These are phyloP conservation scores for Phytophthora megakarya DNA, from an alignment of 352 stramenopile genomes.

Conservation along the genomic window DNA sequence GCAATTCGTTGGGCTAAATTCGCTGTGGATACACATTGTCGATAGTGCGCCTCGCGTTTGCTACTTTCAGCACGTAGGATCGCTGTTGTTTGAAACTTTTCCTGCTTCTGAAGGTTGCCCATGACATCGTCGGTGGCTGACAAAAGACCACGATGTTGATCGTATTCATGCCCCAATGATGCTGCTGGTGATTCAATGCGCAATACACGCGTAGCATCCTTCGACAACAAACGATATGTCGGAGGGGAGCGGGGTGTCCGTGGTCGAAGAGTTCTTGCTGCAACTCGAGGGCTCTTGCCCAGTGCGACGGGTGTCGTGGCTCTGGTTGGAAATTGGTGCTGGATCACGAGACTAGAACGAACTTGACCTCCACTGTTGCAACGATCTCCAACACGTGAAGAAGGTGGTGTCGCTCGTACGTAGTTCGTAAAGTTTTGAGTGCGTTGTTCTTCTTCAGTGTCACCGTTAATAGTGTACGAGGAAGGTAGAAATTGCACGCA, in stretches of 20 bases:
- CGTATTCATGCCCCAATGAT: slow-evolving; percentile 11
- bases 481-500: slow-evolving; percentile 59
- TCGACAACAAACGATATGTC: slow-evolving; percentile 58
- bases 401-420: slow-evolving; percentile 6
- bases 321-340: slow-evolving; percentile 48
- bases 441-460: slow-evolving; percentile 25
- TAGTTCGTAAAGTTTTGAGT: slow-evolving; percentile 6
- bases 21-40: slow-evolving; percentile 6
- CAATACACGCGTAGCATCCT: slow-evolving; percentile 54
- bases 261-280: slow-evolving; percentile 8
- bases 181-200: slow-evolving; percentile 47
- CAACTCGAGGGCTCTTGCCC: slow-evolving; percentile 7
- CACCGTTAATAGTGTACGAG: slow-evolving; percentile 42
- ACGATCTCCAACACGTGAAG: slow-evolving; percentile 18
- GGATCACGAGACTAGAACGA: slow-evolving; percentile 60
- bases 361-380: slow-evolving; percentile 7
- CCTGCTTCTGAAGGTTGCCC: slow-evolving; percentile 33
- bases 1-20: slow-evolving; percentile 6
- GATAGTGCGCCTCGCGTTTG: slow-evolving; percentile 29
- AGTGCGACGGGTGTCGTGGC: not conserved
- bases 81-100: slow-evolving; percentile 33
- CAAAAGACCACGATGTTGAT: slow-evolving; percentile 24
- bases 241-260: slow-evolving; percentile 19
- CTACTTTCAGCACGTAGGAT: slow-evolving; percentile 32
- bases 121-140: slow-evolving; percentile 33